phyloP scores from a whole-genome alignment of 192 early-diverging fungal species.

The Powellomyces hirtus region DNA sequence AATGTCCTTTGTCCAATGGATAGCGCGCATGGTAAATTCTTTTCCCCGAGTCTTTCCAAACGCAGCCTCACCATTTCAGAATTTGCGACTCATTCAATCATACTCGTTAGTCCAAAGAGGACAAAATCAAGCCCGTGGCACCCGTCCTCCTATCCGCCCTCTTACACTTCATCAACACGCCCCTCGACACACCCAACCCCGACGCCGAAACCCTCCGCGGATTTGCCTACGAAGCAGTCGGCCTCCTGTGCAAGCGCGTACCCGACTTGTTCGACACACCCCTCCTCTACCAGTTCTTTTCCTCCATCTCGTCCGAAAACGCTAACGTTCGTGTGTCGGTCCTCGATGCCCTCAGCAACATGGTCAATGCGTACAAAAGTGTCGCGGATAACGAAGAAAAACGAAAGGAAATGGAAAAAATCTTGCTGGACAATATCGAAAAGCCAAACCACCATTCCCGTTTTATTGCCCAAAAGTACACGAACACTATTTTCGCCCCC shows the following conservation, averaged over 20 bases:
- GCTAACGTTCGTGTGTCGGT: constrained; percentile 70
- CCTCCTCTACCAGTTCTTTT: constrained; percentile 69
- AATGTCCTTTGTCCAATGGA: constrained; percentile 88
- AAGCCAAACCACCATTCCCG: constrained; percentile 48
- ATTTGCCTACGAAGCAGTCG: constrained; percentile 82
- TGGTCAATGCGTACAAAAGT: constrained; percentile 60
- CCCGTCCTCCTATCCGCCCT: constrained; percentile 70
- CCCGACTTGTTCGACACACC: constrained; percentile 68
- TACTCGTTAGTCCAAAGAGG: too few species aligned
- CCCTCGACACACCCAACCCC: neutral
- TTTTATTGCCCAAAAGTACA: constrained; percentile 44
- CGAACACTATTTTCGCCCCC: constrained; percentile 47
- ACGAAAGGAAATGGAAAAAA: constrained; percentile 24
- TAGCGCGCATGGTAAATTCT: constrained; percentile 69
- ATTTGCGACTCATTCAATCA: too few species aligned
- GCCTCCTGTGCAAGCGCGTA: constrained; percentile 71
- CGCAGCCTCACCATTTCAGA: too few species aligned
- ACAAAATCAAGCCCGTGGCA: constrained; percentile 60
- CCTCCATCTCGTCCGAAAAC: constrained; percentile 57
- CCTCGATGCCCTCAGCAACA: constrained; percentile 76
- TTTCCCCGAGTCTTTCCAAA: too few species aligned
- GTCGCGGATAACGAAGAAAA: constrained; percentile 7
- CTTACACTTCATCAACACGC: constrained; percentile 56
- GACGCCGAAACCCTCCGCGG: constrained; percentile 58
- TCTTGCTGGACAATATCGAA: constrained; percentile 43